Percentiles rank a stretch among this genome's conserved stretches.
Conservation (phyloP, 345 rosid species). For the Boechera divaricarpa region DNA sequence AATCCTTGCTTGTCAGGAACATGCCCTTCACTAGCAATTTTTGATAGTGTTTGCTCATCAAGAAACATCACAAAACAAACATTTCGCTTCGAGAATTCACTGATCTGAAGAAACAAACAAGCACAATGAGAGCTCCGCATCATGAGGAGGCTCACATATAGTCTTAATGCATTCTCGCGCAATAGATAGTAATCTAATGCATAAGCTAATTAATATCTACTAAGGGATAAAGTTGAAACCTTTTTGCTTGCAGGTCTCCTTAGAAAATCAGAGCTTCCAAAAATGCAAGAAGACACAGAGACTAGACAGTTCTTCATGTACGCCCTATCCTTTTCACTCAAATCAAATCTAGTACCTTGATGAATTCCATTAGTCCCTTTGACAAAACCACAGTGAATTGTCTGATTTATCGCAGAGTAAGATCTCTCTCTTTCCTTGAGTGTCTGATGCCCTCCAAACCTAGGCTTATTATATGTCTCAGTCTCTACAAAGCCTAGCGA, state of each 20-base stretch:
- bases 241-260: slow-evolving; percentile 79
- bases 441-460: slow-evolving; percentile 89
- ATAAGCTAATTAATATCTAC: not conserved
- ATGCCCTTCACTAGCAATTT: slow-evolving; percentile 76
- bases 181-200: not conserved
- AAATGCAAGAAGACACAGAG: slow-evolving; percentile 92
- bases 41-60: slow-evolving; percentile 82
- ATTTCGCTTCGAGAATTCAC: slow-evolving; percentile 78
- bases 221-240: slow-evolving; percentile 47
- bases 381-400: slow-evolving; percentile 88
- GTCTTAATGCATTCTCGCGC: not conserved
- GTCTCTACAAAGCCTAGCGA: slow-evolving; percentile 59
- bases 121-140: slow-evolving; percentile 28
- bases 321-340: slow-evolving; percentile 65
- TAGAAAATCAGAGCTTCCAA: slow-evolving; percentile 91
- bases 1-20: slow-evolving; percentile 70
- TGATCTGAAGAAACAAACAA: slow-evolving; percentile 61
- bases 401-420: slow-evolving; percentile 66
- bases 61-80: slow-evolving; percentile 92
- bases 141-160: not conserved
- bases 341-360: slow-evolving; percentile 65
- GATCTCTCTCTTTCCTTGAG: slow-evolving; percentile 77
- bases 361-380: slow-evolving; percentile 55
- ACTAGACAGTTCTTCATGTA: slow-evolving; percentile 76
- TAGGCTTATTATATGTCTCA: slow-evolving; percentile 55